A percentile compares a stretch with the other conserved stretches of the same genome.
Conservation (phyloP, 352 stramenopile genomes). For the Globisporangium orthogonon region DNA sequence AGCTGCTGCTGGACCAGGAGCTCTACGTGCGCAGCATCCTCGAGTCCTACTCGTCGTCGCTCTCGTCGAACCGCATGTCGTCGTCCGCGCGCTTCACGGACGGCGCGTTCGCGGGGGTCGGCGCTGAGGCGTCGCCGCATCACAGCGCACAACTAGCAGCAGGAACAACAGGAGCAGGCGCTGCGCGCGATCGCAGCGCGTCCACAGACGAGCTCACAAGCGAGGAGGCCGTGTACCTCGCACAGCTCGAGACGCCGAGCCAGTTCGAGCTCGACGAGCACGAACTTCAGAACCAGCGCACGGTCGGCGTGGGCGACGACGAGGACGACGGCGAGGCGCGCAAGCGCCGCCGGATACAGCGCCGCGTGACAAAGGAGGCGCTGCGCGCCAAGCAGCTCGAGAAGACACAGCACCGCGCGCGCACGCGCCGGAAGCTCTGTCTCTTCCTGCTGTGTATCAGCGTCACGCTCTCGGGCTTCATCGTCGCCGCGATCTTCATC, state of each 20-base stretch:
- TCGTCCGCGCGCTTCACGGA: slow-evolving; percentile 22
- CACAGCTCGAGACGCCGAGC: slow-evolving; percentile 17
- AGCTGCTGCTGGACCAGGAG: slow-evolving; percentile 41
- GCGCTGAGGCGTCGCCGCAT: slow-evolving; percentile 14
- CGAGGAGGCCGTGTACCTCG: slow-evolving; percentile 15
- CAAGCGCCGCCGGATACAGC: slow-evolving; percentile 37
- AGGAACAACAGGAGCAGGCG: background rate
- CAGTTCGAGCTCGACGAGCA: slow-evolving; percentile 6
- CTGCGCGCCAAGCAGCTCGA: slow-evolving; percentile 46
- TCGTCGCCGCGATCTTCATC: slow-evolving; percentile 52
- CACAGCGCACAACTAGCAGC: background rate
- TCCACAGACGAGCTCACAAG: slow-evolving; percentile 6
- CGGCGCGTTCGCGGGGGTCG: slow-evolving; percentile 11
- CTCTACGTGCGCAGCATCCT: slow-evolving; percentile 68
- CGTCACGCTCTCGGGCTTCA: slow-evolving; percentile 52
- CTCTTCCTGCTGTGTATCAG: slow-evolving; percentile 53
- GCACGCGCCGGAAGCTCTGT: slow-evolving; percentile 50
- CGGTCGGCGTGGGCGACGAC: slow-evolving; percentile 13
- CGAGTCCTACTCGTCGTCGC: slow-evolving; percentile 68
- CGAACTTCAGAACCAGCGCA: slow-evolving; percentile 10
- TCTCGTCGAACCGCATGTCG: slow-evolving; percentile 58
- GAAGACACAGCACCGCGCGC: slow-evolving; percentile 45
- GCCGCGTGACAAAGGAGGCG: slow-evolving; percentile 47
- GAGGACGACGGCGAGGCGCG: slow-evolving; percentile 35
- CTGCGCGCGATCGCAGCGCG: slow-evolving; percentile 4